Evolutionary conservation across 2,329 filamentous ascomycete species (phyloP), one percentile per base, ranked within the genome.

Genomic region (Beauveria pseudobassiana): DNA sequence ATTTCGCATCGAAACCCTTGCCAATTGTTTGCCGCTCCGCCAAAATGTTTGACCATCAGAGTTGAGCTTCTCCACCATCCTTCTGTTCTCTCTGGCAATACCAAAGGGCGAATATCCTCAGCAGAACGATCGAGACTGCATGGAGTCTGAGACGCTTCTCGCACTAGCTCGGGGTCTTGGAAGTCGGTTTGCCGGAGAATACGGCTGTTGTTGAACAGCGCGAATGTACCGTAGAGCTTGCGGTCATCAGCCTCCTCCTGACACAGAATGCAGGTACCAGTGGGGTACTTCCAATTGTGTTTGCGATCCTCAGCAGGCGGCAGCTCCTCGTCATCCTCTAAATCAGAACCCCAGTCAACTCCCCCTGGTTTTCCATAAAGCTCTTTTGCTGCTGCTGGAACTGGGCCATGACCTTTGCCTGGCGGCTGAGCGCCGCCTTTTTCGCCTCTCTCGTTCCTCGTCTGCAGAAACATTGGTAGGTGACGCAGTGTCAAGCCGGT

Each of bases 341-440:
- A 84, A 63, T 95, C 89, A 43, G 76, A 77, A 16, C 90, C 92
- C 89, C 91, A 96, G 73, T 96, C 90, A 63, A 96, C 84, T 48
- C 87, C 82, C 85, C 88, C 73, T 97, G 93, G 65, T 88, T 95
- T 62, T 91, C 89, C 76, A 99, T 78, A 75, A 99, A 99, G 69
- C 86, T 95, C 75, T 96, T 93, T 72, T 98, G 96, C 71, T 99
- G 93, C 71, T 96, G 89, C 72, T 98, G 95, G 75, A 99, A 97
- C 71, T 97, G 92, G 1, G 93, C 95, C 93, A 99, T 97, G 38
- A 99, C 91, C 69, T 87, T 89, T 2, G 93, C 93, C 74, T 98
- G 93, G 24, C 95, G 86, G 68, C 92, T 93, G 46, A 93, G 77
- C 0, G 95, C 95, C 58, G 93, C 90, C 74, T 90, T 89, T 80